These are phyloP conservation scores for Clavispora phyllophila DNA, from an alignment of 805 yeast genomes.

Conservation along the genomic window DNA sequence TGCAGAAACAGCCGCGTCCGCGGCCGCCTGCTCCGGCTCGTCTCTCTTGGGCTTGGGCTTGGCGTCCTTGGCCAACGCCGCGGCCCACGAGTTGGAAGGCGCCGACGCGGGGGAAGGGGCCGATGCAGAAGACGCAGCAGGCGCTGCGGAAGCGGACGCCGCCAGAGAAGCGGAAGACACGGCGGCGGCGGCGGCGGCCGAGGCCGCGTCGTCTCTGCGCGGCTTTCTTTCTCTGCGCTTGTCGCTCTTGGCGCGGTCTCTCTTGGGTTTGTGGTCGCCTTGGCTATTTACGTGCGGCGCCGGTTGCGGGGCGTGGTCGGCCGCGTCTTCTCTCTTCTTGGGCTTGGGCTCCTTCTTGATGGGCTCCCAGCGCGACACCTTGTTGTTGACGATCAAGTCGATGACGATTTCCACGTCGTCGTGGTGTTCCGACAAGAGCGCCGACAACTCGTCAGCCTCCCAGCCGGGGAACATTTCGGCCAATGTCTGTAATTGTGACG, in stretches of 20 bases:
- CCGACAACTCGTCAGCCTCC: slow-evolving; percentile 77
- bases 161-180: slow-evolving; percentile 14
- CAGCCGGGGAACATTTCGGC: slow-evolving; percentile 92
- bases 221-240: slow-evolving; percentile 13
- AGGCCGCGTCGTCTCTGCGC: slow-evolving; percentile 10
- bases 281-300: slow-evolving; percentile 6
- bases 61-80: slow-evolving; percentile 35
- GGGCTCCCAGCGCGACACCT: slow-evolving; percentile 91
- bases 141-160: slow-evolving; percentile 14
- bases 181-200: slow-evolving; percentile 2
- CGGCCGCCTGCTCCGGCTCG: slow-evolving; percentile 4
- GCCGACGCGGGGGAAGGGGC: slow-evolving; percentile 13
- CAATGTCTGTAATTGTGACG: slow-evolving; percentile 47
- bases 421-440: slow-evolving; percentile 68
- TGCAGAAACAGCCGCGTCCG: no score
- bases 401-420: slow-evolving; percentile 75
- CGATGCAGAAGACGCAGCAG: slow-evolving; percentile 9
- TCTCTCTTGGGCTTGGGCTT: slow-evolving; percentile 23
- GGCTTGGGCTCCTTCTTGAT: slow-evolving; percentile 64
- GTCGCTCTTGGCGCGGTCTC: slow-evolving; percentile 13
- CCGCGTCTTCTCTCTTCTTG: slow-evolving; percentile 33
- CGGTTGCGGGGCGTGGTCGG: slow-evolving; percentile 1
- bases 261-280: slow-evolving; percentile 5
- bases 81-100: slow-evolving; percentile 38
- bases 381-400: slow-evolving; percentile 85